These are phyloP conservation scores for Solanum okadae DNA, from an alignment of 257 asterid genomes.

Conservation along the genomic window DNA sequence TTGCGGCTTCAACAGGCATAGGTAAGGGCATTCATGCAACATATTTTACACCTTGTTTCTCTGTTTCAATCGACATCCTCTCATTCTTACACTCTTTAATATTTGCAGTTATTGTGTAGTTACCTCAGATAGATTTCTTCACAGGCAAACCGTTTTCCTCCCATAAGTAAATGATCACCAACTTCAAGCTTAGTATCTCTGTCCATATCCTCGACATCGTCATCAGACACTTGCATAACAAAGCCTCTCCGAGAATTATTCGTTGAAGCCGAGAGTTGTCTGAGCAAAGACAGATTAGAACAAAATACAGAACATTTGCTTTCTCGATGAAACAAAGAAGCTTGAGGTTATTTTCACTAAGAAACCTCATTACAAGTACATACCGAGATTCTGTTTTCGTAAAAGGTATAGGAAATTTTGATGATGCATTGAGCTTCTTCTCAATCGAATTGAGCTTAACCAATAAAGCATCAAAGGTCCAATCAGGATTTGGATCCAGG, in stretches of 20 bases:
- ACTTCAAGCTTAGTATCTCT: constrained; percentile 3
- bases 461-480: constrained; percentile 62
- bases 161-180: constrained; percentile 12
- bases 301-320: neutral
- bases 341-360: neutral
- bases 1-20: neutral
- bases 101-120: neutral
- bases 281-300: constrained; percentile 6
- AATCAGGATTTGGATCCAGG: constrained; percentile 74
- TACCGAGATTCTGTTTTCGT: constrained; percentile 43
- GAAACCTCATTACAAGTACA: neutral
- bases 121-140: constrained; percentile 59
- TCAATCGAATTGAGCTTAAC: constrained; percentile 51
- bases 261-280: constrained; percentile 29
- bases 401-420: constrained; percentile 29
- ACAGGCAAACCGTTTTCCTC: constrained; percentile 44
- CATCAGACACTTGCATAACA: constrained; percentile 39
- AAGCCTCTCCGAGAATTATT: constrained; percentile 29
- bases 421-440: constrained; percentile 19
- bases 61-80: neutral
- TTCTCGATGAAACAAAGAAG: neutral
- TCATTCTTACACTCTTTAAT: neutral
- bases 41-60: neutral
- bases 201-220: constrained; percentile 17
- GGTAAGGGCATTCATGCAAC: neutral